phyloP scores from a whole-genome alignment of 352 stramenopile genomes.

The Achlya hypogyna region DNA sequence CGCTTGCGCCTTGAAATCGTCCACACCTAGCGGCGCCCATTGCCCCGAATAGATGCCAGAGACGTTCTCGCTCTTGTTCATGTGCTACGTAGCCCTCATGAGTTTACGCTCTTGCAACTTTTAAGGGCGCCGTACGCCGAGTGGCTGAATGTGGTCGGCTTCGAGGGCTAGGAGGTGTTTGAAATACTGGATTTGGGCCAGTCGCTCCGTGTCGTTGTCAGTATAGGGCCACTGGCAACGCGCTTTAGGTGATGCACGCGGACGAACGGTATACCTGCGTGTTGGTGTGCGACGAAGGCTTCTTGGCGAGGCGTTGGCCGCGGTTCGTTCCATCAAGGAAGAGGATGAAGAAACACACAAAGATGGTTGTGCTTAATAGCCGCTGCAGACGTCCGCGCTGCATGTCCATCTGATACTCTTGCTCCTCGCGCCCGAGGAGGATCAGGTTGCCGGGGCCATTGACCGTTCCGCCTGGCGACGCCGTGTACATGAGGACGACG shows the following conservation, averaged over 20 bases:
- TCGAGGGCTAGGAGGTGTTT: constrained; percentile 34
- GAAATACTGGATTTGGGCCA: constrained; percentile 39
- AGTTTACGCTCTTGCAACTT: constrained; percentile 15
- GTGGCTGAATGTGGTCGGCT: constrained; percentile 14
- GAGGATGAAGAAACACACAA: constrained; percentile 79
- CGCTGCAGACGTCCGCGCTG: constrained; percentile 78
- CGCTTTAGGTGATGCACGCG: neutral
- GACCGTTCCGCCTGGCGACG: neutral
- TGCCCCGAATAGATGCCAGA: constrained; percentile 71
- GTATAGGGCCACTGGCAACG: constrained; percentile 10
- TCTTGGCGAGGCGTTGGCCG: constrained; percentile 27
- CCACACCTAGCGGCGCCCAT: constrained; percentile 45
- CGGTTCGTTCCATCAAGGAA: constrained; percentile 47
- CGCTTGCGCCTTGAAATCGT: constrained; percentile 53
- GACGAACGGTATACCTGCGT: constrained; percentile 9
- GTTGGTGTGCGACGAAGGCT: constrained; percentile 26
- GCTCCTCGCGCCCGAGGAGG: neutral
- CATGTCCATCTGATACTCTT: constrained; percentile 25
- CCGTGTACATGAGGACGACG: neutral
- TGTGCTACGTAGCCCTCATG: neutral
- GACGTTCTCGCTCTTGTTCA: constrained; percentile 36
- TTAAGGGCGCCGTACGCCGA: constrained; percentile 34
- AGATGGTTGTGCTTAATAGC: constrained; percentile 79
- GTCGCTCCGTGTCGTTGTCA: constrained; percentile 55
- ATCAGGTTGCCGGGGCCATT: neutral